These are phyloP conservation scores for Globisporangium recalcitrans DNA, from an alignment of 352 stramenopile genomes.

Conservation along the genomic window DNA sequence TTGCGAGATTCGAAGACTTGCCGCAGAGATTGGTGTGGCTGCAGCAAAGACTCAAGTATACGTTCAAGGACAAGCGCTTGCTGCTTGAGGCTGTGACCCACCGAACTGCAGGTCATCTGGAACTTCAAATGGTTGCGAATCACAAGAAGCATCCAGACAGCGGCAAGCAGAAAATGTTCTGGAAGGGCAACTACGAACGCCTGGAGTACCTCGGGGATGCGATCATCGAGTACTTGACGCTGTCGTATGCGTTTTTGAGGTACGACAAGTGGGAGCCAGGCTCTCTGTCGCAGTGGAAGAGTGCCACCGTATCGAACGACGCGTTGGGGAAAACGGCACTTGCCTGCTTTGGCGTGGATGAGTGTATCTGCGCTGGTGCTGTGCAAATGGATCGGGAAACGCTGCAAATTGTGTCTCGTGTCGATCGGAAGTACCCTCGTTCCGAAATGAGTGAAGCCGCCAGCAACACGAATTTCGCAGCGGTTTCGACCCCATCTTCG, in stretches of 20 bases:
- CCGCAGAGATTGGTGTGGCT: slow-evolving; percentile 45
- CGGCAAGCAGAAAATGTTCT: slow-evolving; percentile 41
- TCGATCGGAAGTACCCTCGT: slow-evolving; percentile 46
- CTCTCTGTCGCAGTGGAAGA: slow-evolving; percentile 80
- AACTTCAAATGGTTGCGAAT: slow-evolving; percentile 34
- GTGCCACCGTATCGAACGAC: slow-evolving; percentile 82
- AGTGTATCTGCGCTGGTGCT: slow-evolving; percentile 65
- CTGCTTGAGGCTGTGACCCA: slow-evolving; percentile 78
- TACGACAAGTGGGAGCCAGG: slow-evolving; percentile 74
- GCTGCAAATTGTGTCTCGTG: slow-evolving; percentile 36
- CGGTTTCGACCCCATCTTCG: not conserved
- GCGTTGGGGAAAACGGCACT: slow-evolving; percentile 79
- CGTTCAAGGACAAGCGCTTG: slow-evolving; percentile 69
- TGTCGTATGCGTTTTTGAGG: slow-evolving; percentile 74
- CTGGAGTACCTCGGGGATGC: slow-evolving; percentile 87
- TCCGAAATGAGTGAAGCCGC: no score
- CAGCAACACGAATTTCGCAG: slow-evolving; percentile 7
- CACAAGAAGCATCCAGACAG: slow-evolving; percentile 3
- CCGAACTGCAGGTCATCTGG: slow-evolving; percentile 58
- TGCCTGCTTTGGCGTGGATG: slow-evolving; percentile 72
- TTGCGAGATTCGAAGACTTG: slow-evolving; percentile 55
- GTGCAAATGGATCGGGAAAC: slow-evolving; percentile 67
- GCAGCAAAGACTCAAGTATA: slow-evolving; percentile 79
- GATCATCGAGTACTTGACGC: slow-evolving; percentile 86
- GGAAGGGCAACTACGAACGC: slow-evolving; percentile 85